Evolutionary conservation across 2,329 filamentous ascomycete species (phyloP).

Genomic region (Xylaria sp.): DNA sequence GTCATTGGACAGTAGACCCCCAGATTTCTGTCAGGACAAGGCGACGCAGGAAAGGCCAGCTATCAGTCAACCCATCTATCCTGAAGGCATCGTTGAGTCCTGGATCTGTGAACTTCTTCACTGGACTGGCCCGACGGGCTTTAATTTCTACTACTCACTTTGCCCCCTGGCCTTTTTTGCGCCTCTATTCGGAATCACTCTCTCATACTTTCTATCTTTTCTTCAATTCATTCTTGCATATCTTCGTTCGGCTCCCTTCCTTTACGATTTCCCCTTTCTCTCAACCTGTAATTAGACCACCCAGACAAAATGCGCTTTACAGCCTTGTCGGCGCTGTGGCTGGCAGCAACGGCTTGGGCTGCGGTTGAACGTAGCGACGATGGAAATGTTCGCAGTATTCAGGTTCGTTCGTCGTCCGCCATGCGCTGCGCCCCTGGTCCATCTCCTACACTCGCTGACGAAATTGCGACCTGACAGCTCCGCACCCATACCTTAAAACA

Average conservation of each 20-base stretch:
- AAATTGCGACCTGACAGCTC: slow-evolving; percentile 63
- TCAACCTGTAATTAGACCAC: slow-evolving; percentile 32
- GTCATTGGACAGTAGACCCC: slow-evolving; percentile 41
- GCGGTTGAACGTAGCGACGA: slow-evolving; percentile 58
- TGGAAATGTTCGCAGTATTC: slow-evolving; percentile 70
- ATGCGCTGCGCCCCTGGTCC: slow-evolving; percentile 22
- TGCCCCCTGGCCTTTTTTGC: slow-evolving; percentile 22
- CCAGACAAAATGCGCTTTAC: slow-evolving; percentile 48
- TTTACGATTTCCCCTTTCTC: slow-evolving; percentile 23
- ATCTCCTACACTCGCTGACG: slow-evolving; percentile 31
- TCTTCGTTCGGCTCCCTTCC: slow-evolving; percentile 26
- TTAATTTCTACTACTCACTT: slow-evolving; percentile 26
- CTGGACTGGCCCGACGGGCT: slow-evolving; percentile 36
- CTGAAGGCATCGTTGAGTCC: slow-evolving; percentile 9
- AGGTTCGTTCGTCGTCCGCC: slow-evolving; percentile 73
- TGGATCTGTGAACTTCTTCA: slow-evolving; percentile 34
- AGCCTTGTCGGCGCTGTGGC: slow-evolving; percentile 50
- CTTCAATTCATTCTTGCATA: slow-evolving; percentile 35
- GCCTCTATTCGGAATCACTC: slow-evolving; percentile 28
- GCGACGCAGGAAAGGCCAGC: slow-evolving; percentile 48
- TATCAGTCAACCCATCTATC: slow-evolving; percentile 39
- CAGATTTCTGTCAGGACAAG: slow-evolving; percentile 32
- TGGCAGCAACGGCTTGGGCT: slow-evolving; percentile 53
- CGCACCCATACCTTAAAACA: slow-evolving; percentile 87
- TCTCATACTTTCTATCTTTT: slow-evolving; percentile 35